Evolutionary conservation across 2,329 filamentous ascomycete genomes (phyloP).

Genomic region (Verticillium tricorpus): DNA sequence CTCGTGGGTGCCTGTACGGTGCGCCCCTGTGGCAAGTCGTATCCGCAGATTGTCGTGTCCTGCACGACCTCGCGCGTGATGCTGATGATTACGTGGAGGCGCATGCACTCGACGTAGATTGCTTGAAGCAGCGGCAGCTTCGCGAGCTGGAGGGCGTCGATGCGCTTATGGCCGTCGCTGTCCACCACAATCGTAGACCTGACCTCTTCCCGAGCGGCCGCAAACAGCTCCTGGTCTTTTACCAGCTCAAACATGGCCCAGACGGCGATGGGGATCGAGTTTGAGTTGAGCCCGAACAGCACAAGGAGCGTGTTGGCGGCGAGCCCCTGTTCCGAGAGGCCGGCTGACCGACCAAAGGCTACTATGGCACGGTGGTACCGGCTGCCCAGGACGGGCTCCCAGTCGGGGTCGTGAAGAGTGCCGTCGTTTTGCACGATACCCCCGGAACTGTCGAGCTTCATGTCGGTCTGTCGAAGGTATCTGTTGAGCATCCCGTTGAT

Average conservation of each 20-base stretch:
- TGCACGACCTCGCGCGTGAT: conserved; percentile 17
- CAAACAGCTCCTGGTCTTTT: conserved; percentile 15
- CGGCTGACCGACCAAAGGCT: conserved; percentile 14
- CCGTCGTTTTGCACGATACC: conserved; percentile 13
- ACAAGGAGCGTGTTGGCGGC: conserved; percentile 8
- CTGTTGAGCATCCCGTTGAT: conserved; percentile 9
- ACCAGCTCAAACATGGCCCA: conserved; percentile 24
- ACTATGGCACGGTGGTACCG: conserved; percentile 14
- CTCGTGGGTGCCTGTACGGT: conserved; percentile 17
- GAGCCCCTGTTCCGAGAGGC: conserved; percentile 10
- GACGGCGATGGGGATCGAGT: conserved; percentile 20
- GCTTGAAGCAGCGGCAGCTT: conserved; percentile 20
- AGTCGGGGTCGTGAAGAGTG: conserved; percentile 12
- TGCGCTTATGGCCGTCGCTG: conserved; percentile 4
- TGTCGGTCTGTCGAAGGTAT: conserved; percentile 9
- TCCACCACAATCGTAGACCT: conserved; percentile 7
- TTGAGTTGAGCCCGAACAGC: conserved; percentile 17
- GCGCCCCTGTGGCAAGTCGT: conserved; percentile 12
- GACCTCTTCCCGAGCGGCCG: conserved; percentile 16
- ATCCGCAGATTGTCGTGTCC: conserved; percentile 11
- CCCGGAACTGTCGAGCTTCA: not conserved
- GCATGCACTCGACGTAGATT: conserved; percentile 19
- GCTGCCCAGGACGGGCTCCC: conserved; percentile 23
- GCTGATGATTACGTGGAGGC: conserved; percentile 19
- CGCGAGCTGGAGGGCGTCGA: conserved; percentile 16